A percentile compares a stretch with the other conserved stretches of the same genome.
Evolutionary conservation across 768 basidiomycete genomes (phyloP).

Genomic region (Phaeotremella skinneri): DNA sequence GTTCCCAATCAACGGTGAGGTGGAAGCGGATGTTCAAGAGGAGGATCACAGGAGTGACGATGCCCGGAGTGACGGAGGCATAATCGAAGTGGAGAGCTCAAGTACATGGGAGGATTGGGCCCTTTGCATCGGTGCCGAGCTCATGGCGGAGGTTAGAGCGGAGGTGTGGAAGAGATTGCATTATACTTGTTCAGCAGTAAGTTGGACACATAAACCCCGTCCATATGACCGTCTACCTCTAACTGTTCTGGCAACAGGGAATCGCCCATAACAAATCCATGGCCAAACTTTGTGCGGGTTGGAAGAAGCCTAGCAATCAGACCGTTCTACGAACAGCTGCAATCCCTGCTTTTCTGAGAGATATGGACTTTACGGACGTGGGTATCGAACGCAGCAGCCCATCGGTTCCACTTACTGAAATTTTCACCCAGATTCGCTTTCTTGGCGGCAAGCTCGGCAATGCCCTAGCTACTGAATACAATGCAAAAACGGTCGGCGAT

Average conservation of each 20-base stretch:
- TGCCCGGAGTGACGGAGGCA: slow-evolving; percentile 14
- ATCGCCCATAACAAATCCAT: slow-evolving; percentile 91
- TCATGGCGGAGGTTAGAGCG: slow-evolving; percentile 72
- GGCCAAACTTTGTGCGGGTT: slow-evolving; percentile 90
- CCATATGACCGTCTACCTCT: slow-evolving; percentile 20
- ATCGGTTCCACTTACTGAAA: slow-evolving; percentile 12
- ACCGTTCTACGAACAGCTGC: slow-evolving; percentile 78
- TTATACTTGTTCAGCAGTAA: slow-evolving; percentile 89
- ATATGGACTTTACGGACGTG: slow-evolving; percentile 86
- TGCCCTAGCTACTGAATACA: slow-evolving; percentile 80
- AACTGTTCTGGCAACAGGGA: slow-evolving; percentile 57
- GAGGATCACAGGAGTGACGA: slow-evolving; percentile 16
- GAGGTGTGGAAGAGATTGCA: slow-evolving; percentile 70
- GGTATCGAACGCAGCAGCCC: background rate
- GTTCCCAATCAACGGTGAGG: slow-evolving; percentile 41
- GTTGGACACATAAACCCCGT: slow-evolving; percentile 40
- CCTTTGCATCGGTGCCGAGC: slow-evolving; percentile 78
- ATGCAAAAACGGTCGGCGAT: slow-evolving; percentile 84
- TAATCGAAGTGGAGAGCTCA: background rate
- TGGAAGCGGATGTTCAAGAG: background rate
- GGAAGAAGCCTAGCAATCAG: slow-evolving; percentile 84
- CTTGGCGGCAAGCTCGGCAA: slow-evolving; percentile 92
- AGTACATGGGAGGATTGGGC: slow-evolving; percentile 89
- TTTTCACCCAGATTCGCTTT: slow-evolving; percentile 70
- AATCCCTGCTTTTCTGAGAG: slow-evolving; percentile 77